Evolutionary conservation across 179 eudicot genomes (phyloP).

Genomic region (Beta macrorhiza): DNA sequence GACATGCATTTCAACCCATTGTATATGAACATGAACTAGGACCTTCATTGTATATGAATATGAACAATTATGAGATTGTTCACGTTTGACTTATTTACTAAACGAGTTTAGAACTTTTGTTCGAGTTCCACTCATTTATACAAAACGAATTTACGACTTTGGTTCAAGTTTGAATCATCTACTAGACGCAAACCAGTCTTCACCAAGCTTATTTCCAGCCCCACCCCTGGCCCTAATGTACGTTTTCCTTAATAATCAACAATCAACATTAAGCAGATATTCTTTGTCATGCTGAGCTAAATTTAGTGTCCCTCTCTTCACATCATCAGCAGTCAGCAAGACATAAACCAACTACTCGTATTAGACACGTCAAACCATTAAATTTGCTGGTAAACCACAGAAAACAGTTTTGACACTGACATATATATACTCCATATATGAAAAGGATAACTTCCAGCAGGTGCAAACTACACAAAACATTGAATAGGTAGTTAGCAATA

Average conservation of each 20-base stretch:
- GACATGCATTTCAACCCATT: too few species aligned
- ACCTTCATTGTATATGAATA: too few species aligned
- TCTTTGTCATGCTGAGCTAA: neutral
- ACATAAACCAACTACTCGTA: neutral
- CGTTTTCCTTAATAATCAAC: neutral
- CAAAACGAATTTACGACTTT: too few species aligned
- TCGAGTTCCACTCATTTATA: too few species aligned
- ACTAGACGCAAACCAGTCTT: too few species aligned
- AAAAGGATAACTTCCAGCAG: slow-evolving; percentile 7
- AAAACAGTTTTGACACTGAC: slow-evolving; percentile 2
- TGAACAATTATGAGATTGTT: too few species aligned
- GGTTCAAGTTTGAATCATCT: too few species aligned
- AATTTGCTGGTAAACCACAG: neutral
- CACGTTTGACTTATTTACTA: too few species aligned
- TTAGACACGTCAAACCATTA: neutral
- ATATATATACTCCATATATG: neutral
- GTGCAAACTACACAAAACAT: slow-evolving; percentile 4
- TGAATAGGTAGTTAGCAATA: neutral
- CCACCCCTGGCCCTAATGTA: too few species aligned
- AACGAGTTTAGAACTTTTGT: too few species aligned
- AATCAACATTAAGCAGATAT: neutral
- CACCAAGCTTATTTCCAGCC: too few species aligned
- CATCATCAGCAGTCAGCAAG: neutral
- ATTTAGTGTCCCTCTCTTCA: neutral
- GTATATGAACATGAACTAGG: too few species aligned